Evolutionary conservation across 2,329 filamentous ascomycete species (phyloP).

Genomic region (Aureobasidium subglaciale): DNA sequence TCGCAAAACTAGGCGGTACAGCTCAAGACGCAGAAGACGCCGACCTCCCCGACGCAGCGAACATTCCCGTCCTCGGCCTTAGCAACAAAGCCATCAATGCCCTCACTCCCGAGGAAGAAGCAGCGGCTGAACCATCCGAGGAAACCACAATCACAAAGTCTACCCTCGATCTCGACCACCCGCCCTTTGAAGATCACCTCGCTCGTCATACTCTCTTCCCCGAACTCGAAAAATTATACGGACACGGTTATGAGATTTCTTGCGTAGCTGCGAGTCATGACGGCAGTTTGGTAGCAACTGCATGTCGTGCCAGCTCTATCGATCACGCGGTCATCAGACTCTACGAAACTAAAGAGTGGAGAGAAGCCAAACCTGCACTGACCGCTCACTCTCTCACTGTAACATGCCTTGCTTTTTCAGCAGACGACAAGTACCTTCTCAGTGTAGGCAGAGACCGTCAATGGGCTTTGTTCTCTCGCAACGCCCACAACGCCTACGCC

Average conservation of each 20-base stretch:
- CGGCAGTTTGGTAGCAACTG: slow-evolving; percentile 72
- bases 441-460: slow-evolving; percentile 88
- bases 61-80: slow-evolving; percentile 88
- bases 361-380: slow-evolving; percentile 75
- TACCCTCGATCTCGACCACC: slow-evolving; percentile 59
- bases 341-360: slow-evolving; percentile 82
- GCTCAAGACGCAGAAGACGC: slow-evolving; percentile 16
- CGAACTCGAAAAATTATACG: slow-evolving; percentile 92
- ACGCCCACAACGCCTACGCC: slow-evolving; percentile 43
- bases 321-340: slow-evolving; percentile 92
- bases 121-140: slow-evolving; percentile 36
- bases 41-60: slow-evolving; percentile 72
- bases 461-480: slow-evolving; percentile 72
- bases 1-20: slow-evolving; percentile 32
- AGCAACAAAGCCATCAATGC: slow-evolving; percentile 85
- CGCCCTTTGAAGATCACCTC: slow-evolving; percentile 83
- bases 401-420: slow-evolving; percentile 72
- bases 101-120: slow-evolving; percentile 28
- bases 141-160: slow-evolving; percentile 50
- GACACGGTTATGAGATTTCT: slow-evolving; percentile 94
- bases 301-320: slow-evolving; percentile 84
- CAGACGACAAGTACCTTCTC: slow-evolving; percentile 65
- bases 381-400: slow-evolving; percentile 82
- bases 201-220: slow-evolving; percentile 91
- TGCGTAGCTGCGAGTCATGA: slow-evolving; percentile 72